phyloP scores from a whole-genome alignment of 495 filamentous ascomycete genomes.

The Penicillium steckii region DNA sequence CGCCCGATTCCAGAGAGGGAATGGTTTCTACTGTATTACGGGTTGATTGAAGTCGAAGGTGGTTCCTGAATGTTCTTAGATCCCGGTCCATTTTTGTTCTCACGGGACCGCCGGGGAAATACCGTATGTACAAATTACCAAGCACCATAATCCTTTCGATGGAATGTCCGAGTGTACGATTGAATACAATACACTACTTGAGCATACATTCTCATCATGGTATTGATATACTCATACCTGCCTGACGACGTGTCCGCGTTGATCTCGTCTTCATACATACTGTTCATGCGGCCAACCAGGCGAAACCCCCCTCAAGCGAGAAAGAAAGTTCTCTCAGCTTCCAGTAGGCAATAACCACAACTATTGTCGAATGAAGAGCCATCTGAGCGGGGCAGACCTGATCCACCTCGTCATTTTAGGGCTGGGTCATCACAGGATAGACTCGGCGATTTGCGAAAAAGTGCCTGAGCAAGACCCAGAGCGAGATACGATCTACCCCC shows the following conservation, averaged over 20 bases:
- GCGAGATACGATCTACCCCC: too few relatives aligned
- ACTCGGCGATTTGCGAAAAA: not conserved
- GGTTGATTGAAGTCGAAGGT: not conserved
- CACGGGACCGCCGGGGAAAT: not conserved
- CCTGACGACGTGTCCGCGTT: not conserved
- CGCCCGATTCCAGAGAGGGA: not conserved
- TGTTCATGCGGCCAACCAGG: not conserved
- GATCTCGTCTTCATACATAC: not conserved
- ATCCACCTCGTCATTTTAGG: not conserved
- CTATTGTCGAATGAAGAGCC: not conserved
- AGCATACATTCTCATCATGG: not conserved
- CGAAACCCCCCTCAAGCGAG: not conserved
- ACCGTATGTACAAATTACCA: not conserved
- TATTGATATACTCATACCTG: not conserved
- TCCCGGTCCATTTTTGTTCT: not conserved
- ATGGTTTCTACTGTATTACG: not conserved
- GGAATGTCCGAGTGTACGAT: too few relatives aligned
- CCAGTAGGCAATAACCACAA: not conserved
- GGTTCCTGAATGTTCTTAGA: not conserved
- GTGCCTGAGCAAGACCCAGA: too few relatives aligned
- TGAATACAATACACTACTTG: not conserved
- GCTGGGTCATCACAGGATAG: not conserved
- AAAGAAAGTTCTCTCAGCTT: conserved; percentile 6
- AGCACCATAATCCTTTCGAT: not conserved
- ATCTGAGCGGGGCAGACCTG: conserved; percentile 11